phyloP scores from a whole-genome alignment of 305 asterid genomes.

The Rubia tinctorum region DNA sequence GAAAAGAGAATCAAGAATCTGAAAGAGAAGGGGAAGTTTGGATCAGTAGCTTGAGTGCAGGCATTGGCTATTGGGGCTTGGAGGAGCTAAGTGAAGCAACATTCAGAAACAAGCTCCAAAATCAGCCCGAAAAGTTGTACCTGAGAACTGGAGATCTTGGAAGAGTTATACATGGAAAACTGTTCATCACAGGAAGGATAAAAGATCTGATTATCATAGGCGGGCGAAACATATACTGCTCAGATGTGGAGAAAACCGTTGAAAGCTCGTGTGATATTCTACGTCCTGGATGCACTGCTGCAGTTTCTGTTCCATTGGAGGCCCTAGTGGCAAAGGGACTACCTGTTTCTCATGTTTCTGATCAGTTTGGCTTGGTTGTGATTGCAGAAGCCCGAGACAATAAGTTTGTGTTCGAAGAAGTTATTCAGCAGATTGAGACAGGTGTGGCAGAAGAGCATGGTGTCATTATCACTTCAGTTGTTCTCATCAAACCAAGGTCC shows the following conservation, averaged over 20 bases:
- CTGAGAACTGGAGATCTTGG: conserved; percentile 70
- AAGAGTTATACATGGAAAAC: conserved; percentile 44
- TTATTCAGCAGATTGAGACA: conserved; percentile 36
- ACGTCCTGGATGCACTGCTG: conserved; percentile 86
- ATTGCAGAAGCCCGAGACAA: conserved; percentile 66
- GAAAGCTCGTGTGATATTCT: conserved; percentile 53
- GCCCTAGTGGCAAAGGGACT: conserved; percentile 49
- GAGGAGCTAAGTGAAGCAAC: conserved; percentile 49
- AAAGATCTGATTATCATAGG: conserved; percentile 70
- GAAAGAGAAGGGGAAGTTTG: conserved; percentile 73
- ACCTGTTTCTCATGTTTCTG: conserved; percentile 44
- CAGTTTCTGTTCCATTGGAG: conserved; percentile 64
- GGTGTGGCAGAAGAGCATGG: conserved; percentile 72
- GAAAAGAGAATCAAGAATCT: conserved; percentile 32
- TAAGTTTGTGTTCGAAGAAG: conserved; percentile 31
- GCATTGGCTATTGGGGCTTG: conserved; percentile 64
- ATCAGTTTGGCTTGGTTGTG: conserved; percentile 58
- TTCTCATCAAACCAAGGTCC: conserved; percentile 51
- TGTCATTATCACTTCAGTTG: conserved; percentile 36
- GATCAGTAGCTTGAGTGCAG: conserved; percentile 70
- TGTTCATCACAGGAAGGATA: conserved; percentile 65
- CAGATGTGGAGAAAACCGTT: conserved; percentile 70
- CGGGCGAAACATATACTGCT: conserved; percentile 61
- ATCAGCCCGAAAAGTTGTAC: conserved; percentile 38
- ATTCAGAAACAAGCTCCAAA: conserved; percentile 41